Base-by-base conservation (phyloP, 208 protist species). In the Polymyxa betae region DNA sequence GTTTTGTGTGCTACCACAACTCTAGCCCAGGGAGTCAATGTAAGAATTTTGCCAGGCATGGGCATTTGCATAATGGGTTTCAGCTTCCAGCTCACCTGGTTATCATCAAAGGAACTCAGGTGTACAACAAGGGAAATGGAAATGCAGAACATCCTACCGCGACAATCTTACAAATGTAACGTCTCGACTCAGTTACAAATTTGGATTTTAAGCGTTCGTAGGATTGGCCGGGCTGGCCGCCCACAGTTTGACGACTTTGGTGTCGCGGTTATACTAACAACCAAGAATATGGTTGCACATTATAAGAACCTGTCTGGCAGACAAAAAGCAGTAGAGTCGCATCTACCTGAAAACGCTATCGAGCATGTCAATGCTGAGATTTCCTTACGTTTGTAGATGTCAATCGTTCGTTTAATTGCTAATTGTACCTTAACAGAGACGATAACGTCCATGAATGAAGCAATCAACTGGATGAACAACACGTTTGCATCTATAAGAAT, bases 301-400 rank as follows among this genome's bases (percentile, higher is more conserved):
- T 82, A 82, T 43, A 35, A 43, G 12, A 82, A 82, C 12, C n/a
- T 82, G 5, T 43, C 35, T 5, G 12, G 35, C 10, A n/a, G 72
- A 38, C 72, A 82, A 43, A 82, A 82, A 35, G 16, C 72, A 5
- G 35, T 82, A 38, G 72, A 82, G n/a, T 82, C 72, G 16, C 72
- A 43, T 35, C 40, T 82, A 20, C 16, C 72, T 35, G 72, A n/a
- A 12, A 82, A 82, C 72, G 35, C 72, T 5, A n/a, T 35, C n/a
- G 72, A 82, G 72, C 72, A 82, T 82, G 10, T 82, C n/a, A 82
- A 82, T 82, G 72, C 72, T 35, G 72, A 82, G 35, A 82, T 82
- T 40, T 82, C 72, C 40, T 38, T 82, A n/a, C n/a, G 72, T 82
- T 38, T n/a, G 5, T 5, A 43, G 24, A 60, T 24, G 24, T 29